Evolutionary conservation across 441 rosid species (phyloP).

Genomic region (Populus hybrid): DNA sequence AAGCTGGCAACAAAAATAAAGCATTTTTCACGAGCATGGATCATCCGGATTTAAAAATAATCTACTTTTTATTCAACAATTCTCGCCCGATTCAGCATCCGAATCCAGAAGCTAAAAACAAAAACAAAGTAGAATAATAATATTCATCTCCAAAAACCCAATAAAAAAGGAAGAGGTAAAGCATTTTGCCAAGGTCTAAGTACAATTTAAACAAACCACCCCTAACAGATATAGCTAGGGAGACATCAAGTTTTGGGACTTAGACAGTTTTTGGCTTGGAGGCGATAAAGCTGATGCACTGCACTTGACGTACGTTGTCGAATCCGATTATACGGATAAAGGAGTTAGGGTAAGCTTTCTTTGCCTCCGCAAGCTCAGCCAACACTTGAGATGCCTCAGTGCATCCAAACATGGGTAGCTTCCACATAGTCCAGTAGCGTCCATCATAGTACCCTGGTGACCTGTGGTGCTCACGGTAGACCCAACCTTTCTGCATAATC

Average conservation of each 20-base stretch:
- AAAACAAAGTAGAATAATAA: background rate
- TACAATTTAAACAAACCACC: background rate
- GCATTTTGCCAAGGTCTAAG: background rate
- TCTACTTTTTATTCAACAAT: background rate
- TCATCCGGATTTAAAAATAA: background rate
- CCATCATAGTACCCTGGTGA: constrained; percentile 54
- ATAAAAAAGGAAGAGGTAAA: background rate
- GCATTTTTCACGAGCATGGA: background rate
- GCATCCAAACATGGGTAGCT: constrained; percentile 56
- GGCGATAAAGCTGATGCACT: constrained; percentile 80
- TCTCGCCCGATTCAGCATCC: background rate
- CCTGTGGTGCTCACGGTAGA: constrained; percentile 30
- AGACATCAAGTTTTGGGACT: background rate
- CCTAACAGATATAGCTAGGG: background rate
- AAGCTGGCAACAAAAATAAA: background rate
- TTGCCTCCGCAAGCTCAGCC: constrained; percentile 50
- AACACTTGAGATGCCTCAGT: constrained; percentile 50
- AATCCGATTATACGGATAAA: constrained; percentile 57
- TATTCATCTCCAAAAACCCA: background rate
- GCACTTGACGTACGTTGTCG: constrained; percentile 67
- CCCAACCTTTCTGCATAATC: constrained; percentile 23
- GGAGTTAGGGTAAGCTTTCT: constrained; percentile 37
- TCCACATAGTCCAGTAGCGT: constrained; percentile 53
- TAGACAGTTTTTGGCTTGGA: constrained; percentile 34
- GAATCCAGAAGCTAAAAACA: background rate